These are phyloP conservation scores for Aquilaria yunnanensis DNA, from an alignment of 345 rosid species.

Conservation along the genomic window DNA sequence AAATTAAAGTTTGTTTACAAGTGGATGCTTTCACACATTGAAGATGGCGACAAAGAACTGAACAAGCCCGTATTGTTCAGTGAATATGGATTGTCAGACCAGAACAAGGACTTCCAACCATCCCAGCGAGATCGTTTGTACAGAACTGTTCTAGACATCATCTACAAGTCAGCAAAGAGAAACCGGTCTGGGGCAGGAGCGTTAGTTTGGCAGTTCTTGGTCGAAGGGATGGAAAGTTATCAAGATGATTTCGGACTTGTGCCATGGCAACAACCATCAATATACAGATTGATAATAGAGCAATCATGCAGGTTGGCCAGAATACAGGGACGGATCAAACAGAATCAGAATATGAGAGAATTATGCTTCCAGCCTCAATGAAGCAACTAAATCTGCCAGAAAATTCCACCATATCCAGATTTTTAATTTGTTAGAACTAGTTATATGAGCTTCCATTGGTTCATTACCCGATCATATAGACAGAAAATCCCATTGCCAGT, in stretches of 20 bases:
- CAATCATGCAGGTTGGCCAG: slow-evolving; percentile 38
- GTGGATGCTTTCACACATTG: slow-evolving; percentile 78
- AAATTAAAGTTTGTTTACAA: slow-evolving; percentile 44
- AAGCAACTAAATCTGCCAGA: neutral
- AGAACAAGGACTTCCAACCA: slow-evolving; percentile 52
- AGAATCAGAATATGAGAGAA: slow-evolving; percentile 27
- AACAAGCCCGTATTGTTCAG: slow-evolving; percentile 67
- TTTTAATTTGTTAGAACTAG: too few species aligned
- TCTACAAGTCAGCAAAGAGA: slow-evolving; percentile 53
- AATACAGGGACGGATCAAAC: slow-evolving; percentile 12
- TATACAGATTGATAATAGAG: slow-evolving; percentile 30
- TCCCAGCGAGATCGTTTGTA: slow-evolving; percentile 47
- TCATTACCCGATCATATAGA: too few species aligned
- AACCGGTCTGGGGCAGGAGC: slow-evolving; percentile 65
- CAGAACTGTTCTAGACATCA: slow-evolving; percentile 39
- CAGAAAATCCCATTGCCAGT: too few species aligned
- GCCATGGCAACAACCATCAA: slow-evolving; percentile 45
- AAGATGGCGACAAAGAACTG: slow-evolving; percentile 59
- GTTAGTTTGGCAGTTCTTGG: slow-evolving; percentile 37
- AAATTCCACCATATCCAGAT: too few species aligned
- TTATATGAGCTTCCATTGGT: too few species aligned
- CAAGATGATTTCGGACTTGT: slow-evolving; percentile 41
- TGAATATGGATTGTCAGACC: slow-evolving; percentile 70
- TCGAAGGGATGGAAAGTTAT: slow-evolving; percentile 48
- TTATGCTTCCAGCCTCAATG: slow-evolving; percentile 19